Evolutionary conservation across 139 green algal species (phyloP).

Genomic region (Coccomyxa sp.): DNA sequence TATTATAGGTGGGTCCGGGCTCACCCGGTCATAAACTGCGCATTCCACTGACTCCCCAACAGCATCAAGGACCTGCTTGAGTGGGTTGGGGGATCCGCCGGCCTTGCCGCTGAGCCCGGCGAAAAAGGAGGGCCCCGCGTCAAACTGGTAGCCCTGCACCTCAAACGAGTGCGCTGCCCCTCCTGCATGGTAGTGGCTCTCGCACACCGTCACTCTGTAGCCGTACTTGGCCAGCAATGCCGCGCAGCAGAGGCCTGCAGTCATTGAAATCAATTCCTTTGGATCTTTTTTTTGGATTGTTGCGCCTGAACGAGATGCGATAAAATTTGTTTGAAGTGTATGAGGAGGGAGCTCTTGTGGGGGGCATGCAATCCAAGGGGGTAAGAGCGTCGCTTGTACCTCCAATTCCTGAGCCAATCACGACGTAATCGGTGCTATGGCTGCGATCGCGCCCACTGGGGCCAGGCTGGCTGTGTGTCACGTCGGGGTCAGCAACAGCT

Average conservation of each 20-base stretch:
- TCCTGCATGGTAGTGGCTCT: slow-evolving; percentile 78
- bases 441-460: neutral
- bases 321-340: neutral
- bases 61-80: slow-evolving; percentile 75
- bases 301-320: neutral
- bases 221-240: slow-evolving; percentile 68
- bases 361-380: no score
- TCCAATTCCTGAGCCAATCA: slow-evolving; percentile 66
- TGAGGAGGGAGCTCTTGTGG: neutral
- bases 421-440: slow-evolving; percentile 58
- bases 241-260: slow-evolving; percentile 60
- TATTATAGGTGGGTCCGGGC: slow-evolving; percentile 1
- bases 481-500: no score
- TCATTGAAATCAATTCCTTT: neutral
- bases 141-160: slow-evolving; percentile 77
- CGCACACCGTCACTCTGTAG: slow-evolving; percentile 65
- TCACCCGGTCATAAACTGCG: slow-evolving; percentile 52
- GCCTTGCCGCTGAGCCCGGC: slow-evolving; percentile 48
- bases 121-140: slow-evolving; percentile 85
- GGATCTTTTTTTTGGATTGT: neutral
- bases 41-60: slow-evolving; percentile 76
- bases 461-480: neutral
- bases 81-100: slow-evolving; percentile 63
- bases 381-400: slow-evolving; percentile 21
- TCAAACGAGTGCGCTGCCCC: slow-evolving; percentile 78